A percentile compares a stretch with the other conserved stretches of the same genome.
Conservation (phyloP, 352 stramenopile genomes). For the Saprolegnia diclina region DNA sequence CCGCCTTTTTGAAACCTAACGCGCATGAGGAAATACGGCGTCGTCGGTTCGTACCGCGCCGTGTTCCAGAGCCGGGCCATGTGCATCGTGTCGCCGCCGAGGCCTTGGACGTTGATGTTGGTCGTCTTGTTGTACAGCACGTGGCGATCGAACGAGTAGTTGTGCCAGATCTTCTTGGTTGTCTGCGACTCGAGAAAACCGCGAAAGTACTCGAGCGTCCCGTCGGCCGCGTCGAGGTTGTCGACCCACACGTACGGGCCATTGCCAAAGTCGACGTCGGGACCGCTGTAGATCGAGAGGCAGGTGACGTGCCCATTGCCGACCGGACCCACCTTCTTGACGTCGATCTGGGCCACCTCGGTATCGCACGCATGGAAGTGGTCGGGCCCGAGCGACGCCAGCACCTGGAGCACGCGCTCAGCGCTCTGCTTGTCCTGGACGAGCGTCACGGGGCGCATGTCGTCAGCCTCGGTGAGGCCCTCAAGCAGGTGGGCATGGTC, state of each 20-base stretch:
- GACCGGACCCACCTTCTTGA: conserved; percentile 91
- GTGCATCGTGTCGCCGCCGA: conserved; percentile 99
- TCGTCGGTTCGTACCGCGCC: conserved; percentile 31
- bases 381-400: conserved; percentile 42
- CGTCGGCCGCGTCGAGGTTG: conserved; percentile 89
- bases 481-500: conserved; percentile 40
- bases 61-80: conserved; percentile 94
- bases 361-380: conserved; percentile 96
- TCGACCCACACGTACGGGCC: conserved; percentile 87
- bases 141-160: conserved; percentile 99
- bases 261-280: conserved; percentile 95
- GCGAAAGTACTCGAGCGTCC: conserved; percentile 66
- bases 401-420: conserved; percentile 57
- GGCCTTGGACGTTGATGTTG: conserved; percentile 87
- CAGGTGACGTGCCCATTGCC: conserved; percentile 98
- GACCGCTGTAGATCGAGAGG: conserved; percentile 94
- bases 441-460: conserved; percentile 62
- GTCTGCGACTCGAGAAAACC: conserved; percentile 89
- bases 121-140: conserved; percentile 92
- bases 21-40: too few relatives aligned
- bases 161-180: conserved; percentile 97
- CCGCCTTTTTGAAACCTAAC: conserved; percentile 72
- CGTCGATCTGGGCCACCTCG: conserved; percentile 96
- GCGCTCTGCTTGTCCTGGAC: conserved; percentile 67
- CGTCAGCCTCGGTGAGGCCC: conserved; percentile 57